Evolutionary conservation across 1,139 yeast species (phyloP).

Genomic region (Geotrichum candidum): DNA sequence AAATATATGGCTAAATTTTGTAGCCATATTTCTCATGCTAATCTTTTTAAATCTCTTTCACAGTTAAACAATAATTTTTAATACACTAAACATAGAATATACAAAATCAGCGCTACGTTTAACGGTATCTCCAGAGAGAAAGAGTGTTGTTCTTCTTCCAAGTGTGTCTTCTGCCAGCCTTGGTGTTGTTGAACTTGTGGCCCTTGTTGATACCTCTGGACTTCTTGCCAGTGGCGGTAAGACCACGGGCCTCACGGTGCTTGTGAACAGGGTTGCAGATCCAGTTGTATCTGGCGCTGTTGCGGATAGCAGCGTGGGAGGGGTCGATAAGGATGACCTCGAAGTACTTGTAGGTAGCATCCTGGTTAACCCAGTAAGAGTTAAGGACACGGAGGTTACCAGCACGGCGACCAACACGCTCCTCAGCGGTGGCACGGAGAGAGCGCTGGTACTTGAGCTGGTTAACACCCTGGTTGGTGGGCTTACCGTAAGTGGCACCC

Average conservation of each 20-base stretch:
- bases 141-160: constrained; percentile 99
- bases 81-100: neutral
- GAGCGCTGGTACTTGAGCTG: constrained; percentile 99
- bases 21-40: no score
- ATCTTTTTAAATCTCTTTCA: neutral
- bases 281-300: constrained; percentile 99
- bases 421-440: constrained; percentile 97
- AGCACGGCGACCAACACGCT: constrained; percentile 99
- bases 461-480: constrained; percentile 99
- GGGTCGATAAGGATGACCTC: constrained; percentile 98
- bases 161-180: constrained; percentile 96
- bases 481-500: constrained; percentile 99
- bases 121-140: constrained; percentile 99
- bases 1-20: no score
- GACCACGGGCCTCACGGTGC: constrained; percentile 99
- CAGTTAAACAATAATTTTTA: neutral
- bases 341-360: constrained; percentile 97
- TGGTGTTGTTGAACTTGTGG: constrained; percentile 97
- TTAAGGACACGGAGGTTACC: constrained; percentile 97
- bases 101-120: constrained; percentile 30
- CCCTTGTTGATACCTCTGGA: constrained; percentile 99
- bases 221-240: constrained; percentile 96
- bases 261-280: constrained; percentile 99
- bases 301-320: constrained; percentile 97
- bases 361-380: constrained; percentile 99